A percentile compares a stretch with the other conserved stretches of the same genome.
Evolutionary conservation across 352 stramenopile genomes (phyloP).

Genomic region (Pythium utonaiense): DNA sequence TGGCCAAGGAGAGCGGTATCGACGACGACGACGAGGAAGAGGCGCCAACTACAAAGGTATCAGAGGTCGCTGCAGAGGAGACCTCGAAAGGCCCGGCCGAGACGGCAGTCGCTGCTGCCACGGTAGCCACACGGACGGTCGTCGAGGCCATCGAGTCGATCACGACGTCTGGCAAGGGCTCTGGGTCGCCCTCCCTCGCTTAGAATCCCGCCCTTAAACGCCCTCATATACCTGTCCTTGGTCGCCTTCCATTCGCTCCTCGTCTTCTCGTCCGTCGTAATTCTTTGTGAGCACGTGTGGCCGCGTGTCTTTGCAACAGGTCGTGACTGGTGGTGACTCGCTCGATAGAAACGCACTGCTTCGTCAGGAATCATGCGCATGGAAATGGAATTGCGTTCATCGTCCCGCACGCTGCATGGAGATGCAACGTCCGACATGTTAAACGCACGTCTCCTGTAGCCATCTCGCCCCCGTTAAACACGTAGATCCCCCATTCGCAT

Average conservation of each 20-base stretch:
- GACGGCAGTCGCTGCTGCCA: not conserved
- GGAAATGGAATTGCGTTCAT: not conserved
- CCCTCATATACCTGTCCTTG: not conserved
- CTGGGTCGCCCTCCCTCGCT: not conserved
- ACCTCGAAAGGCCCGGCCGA: not conserved
- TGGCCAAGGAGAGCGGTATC: conserved; percentile 8
- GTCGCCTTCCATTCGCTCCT: not conserved
- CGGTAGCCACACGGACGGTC: not conserved
- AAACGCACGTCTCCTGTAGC: conserved; percentile 2
- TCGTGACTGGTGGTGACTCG: not conserved
- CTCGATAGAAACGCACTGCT: not conserved
- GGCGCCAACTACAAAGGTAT: not conserved
- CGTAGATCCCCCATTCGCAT: not conserved
- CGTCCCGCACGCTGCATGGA: not conserved
- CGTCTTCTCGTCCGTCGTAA: not conserved
- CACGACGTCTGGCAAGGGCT: not conserved
- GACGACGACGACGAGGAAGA: conserved; percentile 14
- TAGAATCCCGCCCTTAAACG: not conserved
- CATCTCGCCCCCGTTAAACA: not conserved
- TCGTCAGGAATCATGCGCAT: no score
- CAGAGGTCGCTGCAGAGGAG: no score
- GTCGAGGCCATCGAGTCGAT: not conserved
- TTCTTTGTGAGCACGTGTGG: not conserved
- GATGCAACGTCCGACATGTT: not conserved
- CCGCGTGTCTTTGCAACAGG: conserved; percentile 1